phyloP scores from a whole-genome alignment of 129 eudicot species.

The Smallanthus sonchifolius region DNA sequence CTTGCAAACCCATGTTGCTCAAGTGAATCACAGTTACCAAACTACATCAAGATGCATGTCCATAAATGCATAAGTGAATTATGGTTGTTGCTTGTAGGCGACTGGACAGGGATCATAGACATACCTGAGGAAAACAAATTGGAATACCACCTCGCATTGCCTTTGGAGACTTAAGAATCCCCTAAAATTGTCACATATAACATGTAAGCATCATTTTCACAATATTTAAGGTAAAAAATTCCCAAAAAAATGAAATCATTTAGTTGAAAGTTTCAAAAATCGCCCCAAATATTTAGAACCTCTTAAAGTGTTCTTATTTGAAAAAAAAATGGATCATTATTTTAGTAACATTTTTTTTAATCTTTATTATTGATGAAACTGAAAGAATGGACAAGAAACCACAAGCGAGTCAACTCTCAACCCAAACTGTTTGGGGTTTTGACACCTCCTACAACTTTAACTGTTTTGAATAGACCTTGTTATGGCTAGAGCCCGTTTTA shows the following conservation, averaged over 20 bases:
- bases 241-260: background rate
- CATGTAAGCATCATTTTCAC: background rate
- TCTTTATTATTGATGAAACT: no score
- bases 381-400: no score
- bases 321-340: background rate
- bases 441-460: no score
- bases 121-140: slow-evolving; percentile 90
- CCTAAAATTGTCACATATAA: slow-evolving; percentile 40
- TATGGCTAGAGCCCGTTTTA: no score
- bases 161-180: slow-evolving; percentile 68
- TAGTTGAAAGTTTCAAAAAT: background rate
- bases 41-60: slow-evolving; percentile 31
- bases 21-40: slow-evolving; percentile 71
- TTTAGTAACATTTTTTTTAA: background rate
- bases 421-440: no score
- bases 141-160: slow-evolving; percentile 94
- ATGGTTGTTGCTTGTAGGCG: background rate
- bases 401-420: no score
- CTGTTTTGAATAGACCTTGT: no score
- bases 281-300: background rate
- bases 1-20: slow-evolving; percentile 90
- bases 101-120: background rate
- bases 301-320: background rate
- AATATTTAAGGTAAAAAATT: background rate
- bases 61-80: background rate